These are phyloP conservation scores for Ceratonia siliqua DNA, from an alignment of 306 rosid genomes.

Conservation along the genomic window DNA sequence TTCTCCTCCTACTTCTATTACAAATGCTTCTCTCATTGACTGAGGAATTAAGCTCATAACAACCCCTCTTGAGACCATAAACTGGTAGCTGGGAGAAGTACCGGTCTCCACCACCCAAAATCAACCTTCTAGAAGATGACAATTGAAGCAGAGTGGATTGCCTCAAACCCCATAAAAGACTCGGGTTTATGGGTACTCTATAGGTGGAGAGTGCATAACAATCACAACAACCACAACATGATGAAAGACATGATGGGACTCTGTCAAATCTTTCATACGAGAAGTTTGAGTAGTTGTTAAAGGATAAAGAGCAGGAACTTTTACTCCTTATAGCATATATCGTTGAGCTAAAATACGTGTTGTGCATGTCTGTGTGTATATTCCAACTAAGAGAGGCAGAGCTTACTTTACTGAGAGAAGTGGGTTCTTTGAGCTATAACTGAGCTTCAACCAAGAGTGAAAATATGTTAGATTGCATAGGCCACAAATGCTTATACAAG, in stretches of 20 bases:
- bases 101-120: constrained; percentile 51
- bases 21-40: constrained; percentile 45
- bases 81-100: constrained; percentile 46
- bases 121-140: constrained; percentile 71
- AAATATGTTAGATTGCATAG: constrained; percentile 18
- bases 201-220: constrained; percentile 50
- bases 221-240: constrained; percentile 54
- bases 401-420: constrained; percentile 41
- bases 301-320: constrained; percentile 52
- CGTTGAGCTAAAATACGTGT: constrained; percentile 58
- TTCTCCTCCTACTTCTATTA: constrained; percentile 49
- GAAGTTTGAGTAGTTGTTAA: constrained; percentile 60
- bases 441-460: constrained; percentile 35
- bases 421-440: constrained; percentile 29
- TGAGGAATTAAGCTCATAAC: constrained; percentile 45
- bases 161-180: constrained; percentile 67
- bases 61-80: constrained; percentile 41
- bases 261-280: constrained; percentile 57
- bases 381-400: constrained; percentile 28
- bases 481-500: constrained; percentile 27
- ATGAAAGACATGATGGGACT: constrained; percentile 42
- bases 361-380: constrained; percentile 45
- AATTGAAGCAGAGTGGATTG: constrained; percentile 78
- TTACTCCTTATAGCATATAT: constrained; percentile 58
- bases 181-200: constrained; percentile 46